Conservation (phyloP, 139 green algal species). For the Chlamydomonas schloesseri region DNA sequence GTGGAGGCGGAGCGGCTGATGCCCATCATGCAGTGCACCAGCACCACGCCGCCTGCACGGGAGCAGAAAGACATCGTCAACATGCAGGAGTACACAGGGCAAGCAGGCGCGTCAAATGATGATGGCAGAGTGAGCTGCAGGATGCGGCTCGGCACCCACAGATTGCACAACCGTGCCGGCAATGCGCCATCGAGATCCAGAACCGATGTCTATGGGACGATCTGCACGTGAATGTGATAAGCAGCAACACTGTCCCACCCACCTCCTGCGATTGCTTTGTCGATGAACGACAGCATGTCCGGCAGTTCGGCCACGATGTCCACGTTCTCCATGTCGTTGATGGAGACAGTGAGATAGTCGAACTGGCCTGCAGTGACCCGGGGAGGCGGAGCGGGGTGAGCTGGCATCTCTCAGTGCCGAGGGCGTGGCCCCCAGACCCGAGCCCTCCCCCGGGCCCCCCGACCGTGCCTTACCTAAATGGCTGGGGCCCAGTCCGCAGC, state of each 20-base stretch:
- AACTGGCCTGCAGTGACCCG: not conserved
- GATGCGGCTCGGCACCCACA: not conserved
- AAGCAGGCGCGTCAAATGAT: not conserved
- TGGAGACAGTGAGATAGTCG: not conserved
- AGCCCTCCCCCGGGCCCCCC: too few species aligned
- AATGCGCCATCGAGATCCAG: too few species aligned
- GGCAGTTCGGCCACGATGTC: conserved; percentile 48
- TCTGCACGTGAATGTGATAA: too few species aligned
- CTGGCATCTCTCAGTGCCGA: too few species aligned
- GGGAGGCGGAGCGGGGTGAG: too few species aligned
- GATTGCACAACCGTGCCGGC: not conserved
- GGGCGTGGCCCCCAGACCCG: too few species aligned
- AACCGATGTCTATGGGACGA: too few species aligned
- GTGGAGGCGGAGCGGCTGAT: conserved; percentile 49
- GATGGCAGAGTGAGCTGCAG: not conserved
- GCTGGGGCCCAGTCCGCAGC: not conserved
- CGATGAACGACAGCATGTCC: conserved; percentile 51
- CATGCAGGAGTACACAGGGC: not conserved
- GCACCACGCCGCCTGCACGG: conserved; percentile 35
- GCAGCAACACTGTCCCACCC: too few species aligned
- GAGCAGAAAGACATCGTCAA: not conserved
- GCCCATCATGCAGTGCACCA: conserved; percentile 58
- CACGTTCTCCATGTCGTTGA: conserved; percentile 50
- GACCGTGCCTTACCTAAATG: not conserved
- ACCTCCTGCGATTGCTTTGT: conserved; percentile 29